Conservation (phyloP, 495 filamentous ascomycete species). For the Pyrenula aspistea region DNA sequence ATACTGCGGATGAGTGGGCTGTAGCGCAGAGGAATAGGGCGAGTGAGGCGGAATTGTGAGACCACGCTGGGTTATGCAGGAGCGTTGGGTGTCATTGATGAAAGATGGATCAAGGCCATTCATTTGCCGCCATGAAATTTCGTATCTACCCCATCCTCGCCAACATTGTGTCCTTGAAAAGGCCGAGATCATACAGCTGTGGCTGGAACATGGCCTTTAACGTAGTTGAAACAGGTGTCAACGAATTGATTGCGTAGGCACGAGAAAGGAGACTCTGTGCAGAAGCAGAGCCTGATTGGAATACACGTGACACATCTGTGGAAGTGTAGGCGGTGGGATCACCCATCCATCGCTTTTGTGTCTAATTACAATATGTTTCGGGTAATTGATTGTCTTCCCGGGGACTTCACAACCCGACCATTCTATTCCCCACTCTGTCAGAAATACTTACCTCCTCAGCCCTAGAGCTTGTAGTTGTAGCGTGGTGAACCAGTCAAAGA, state of each 20-base stretch:
- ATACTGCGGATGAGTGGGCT: constrained; percentile 5
- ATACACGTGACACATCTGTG: too few species aligned
- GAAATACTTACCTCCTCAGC: too few species aligned
- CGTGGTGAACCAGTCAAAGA: too few species aligned
- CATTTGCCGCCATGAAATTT: neutral
- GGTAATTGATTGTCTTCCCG: too few species aligned
- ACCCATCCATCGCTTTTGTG: too few species aligned
- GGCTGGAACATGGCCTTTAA: neutral
- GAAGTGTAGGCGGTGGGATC: too few species aligned
- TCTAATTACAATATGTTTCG: too few species aligned
- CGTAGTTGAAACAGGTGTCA: neutral
- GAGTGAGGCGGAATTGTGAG: neutral
- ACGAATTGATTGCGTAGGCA: neutral
- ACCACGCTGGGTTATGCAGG: neutral
- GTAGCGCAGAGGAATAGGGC: constrained; percentile 5
- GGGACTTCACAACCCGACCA: too few species aligned
- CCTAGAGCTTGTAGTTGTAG: too few species aligned
- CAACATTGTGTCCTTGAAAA: neutral
- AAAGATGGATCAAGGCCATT: neutral
- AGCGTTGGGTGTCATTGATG: neutral
- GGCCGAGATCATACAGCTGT: neutral
- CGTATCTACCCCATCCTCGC: neutral
- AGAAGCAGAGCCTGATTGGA: neutral
- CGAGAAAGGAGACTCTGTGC: neutral
- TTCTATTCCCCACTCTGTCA: too few species aligned